These are phyloP conservation scores for Pyrenophora tritici-repentis DNA, from an alignment of 2,329 filamentous ascomycete species.

Conservation along the genomic window DNA sequence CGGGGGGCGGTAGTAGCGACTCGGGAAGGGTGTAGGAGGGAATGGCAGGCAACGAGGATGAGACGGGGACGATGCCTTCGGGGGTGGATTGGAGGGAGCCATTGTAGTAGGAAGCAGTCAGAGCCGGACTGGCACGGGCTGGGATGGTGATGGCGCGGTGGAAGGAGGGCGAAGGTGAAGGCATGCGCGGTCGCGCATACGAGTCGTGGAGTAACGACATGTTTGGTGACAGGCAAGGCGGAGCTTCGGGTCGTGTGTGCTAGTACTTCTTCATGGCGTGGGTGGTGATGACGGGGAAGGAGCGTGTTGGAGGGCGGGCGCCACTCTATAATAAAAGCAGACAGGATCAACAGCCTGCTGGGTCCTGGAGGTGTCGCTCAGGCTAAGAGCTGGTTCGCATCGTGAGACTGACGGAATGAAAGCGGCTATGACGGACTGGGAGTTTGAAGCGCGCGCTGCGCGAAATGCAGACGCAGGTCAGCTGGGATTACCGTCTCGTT, in stretches of 20 bases:
- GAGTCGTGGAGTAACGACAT: conserved; percentile 40
- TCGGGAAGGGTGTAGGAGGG: conserved; percentile 73
- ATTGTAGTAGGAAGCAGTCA: conserved; percentile 51
- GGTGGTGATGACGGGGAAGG: conserved; percentile 16
- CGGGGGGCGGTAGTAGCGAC: conserved; percentile 60
- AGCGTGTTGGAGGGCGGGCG: conserved; percentile 30
- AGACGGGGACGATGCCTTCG: conserved; percentile 62
- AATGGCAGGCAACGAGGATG: conserved; percentile 52
- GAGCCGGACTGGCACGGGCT: conserved; percentile 49
- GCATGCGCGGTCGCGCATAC: conserved; percentile 34
- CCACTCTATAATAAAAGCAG: conserved; percentile 33
- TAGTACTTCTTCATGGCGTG: conserved; percentile 38
- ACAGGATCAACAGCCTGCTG: conserved; percentile 36
- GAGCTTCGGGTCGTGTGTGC: conserved; percentile 3
- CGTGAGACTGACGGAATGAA: conserved; percentile 34
- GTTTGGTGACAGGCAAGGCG: conserved; percentile 16
- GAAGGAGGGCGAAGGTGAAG: conserved; percentile 42
- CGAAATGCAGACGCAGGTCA: conserved; percentile 34
- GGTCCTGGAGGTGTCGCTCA: conserved; percentile 23
- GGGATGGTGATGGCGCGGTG: conserved; percentile 44
- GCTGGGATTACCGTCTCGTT: conserved; percentile 24
- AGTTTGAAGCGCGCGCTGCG: conserved; percentile 41
- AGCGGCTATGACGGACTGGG: conserved; percentile 29
- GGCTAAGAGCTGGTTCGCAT: conserved; percentile 36
- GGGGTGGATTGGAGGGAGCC: conserved; percentile 71